Conservation (phyloP, 768 basidiomycete species). For the Collybiopsis confluens region DNA sequence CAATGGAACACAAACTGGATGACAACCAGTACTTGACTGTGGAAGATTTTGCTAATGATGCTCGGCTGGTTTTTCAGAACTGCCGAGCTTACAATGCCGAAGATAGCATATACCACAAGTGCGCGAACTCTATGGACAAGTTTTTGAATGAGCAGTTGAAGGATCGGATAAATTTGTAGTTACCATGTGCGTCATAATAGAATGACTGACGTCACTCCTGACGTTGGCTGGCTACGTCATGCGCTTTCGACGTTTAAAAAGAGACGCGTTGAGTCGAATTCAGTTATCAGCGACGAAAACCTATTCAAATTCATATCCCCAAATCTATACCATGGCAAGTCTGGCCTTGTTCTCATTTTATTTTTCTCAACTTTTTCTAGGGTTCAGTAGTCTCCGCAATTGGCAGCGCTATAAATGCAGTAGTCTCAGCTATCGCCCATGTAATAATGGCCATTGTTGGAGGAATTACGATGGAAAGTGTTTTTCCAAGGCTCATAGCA, state of each 20-base stretch:
- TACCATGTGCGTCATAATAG: not conserved
- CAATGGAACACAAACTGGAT: slow-evolving; percentile 89
- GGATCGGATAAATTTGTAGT: slow-evolving; percentile 26
- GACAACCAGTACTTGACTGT: slow-evolving; percentile 77
- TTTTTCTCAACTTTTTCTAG: slow-evolving; percentile 24
- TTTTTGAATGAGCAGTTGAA: slow-evolving; percentile 56
- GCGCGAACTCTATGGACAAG: slow-evolving; percentile 81
- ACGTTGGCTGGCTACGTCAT: too few relatives aligned
- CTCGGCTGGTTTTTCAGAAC: slow-evolving; percentile 83
- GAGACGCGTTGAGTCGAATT: too few relatives aligned
- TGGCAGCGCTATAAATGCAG: slow-evolving; percentile 50
- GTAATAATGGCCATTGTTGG: slow-evolving; percentile 58
- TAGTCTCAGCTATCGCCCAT: slow-evolving; percentile 57
- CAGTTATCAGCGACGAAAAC: too few relatives aligned
- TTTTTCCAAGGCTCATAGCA: not conserved
- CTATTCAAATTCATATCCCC: too few relatives aligned
- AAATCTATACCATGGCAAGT: too few relatives aligned
- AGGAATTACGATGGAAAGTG: slow-evolving; percentile 54
- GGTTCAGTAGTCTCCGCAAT: slow-evolving; percentile 66
- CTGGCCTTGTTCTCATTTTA: not conserved
- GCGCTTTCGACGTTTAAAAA: too few relatives aligned
- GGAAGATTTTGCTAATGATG: slow-evolving; percentile 73
- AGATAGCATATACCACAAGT: slow-evolving; percentile 72
- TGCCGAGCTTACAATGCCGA: slow-evolving; percentile 87
- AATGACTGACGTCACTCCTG: too few relatives aligned